Evolutionary conservation across 2,329 filamentous ascomycete genomes (phyloP).

Genomic region (Colletotrichum sp.): DNA sequence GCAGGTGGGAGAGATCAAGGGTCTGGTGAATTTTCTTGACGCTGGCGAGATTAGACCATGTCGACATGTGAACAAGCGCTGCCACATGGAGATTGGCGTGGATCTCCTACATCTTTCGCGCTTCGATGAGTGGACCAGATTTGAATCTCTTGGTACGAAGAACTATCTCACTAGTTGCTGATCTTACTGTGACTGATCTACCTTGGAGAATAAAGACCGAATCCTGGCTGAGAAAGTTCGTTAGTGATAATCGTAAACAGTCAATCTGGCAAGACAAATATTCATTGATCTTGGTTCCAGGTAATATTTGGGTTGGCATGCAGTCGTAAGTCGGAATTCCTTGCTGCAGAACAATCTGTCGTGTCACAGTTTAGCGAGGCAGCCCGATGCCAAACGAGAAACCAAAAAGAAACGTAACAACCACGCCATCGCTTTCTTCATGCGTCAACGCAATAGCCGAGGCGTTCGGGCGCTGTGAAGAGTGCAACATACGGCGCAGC

Average conservation of each 20-base stretch:
- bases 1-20: not conserved
- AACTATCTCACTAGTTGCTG: not conserved
- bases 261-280: not conserved
- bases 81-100: not conserved
- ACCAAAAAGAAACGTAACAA: not conserved
- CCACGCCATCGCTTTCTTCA: not conserved
- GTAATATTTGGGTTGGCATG: rapidly evolving
- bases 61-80: not conserved
- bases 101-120: not conserved
- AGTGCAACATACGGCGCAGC: not conserved
- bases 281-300: not conserved
- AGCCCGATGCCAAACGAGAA: not conserved
- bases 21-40: not conserved
- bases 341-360: not conserved
- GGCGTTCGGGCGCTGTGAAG: not conserved
- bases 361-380: not conserved
- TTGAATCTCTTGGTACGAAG: not conserved
- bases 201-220: not conserved
- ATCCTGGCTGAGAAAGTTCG: rapidly evolving
- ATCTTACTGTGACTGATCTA: not conserved
- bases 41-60: not conserved
- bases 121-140: not conserved
- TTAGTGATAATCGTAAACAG: too few relatives aligned
- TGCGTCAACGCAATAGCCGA: not conserved
- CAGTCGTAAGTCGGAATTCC: not conserved